Base-by-base conservation (phyloP, 495 filamentous ascomycete species). In the Daldinia childiae region DNA sequence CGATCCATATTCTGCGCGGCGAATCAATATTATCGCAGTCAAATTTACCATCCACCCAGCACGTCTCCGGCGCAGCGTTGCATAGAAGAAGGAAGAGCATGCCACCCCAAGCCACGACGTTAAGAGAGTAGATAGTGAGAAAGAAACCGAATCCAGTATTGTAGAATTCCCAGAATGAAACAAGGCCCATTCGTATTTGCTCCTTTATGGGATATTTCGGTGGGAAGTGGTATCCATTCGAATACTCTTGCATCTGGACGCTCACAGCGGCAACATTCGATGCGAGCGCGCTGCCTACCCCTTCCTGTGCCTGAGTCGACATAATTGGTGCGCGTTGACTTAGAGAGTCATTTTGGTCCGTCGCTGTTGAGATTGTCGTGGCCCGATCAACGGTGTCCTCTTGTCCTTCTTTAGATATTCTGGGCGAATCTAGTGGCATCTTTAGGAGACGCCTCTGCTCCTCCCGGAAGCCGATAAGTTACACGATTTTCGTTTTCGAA, bases 71-170 rank as follows among this genome's bases (percentile, higher is more conserved):
- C 0, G 87, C 84, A 12, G 90, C 93, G 72, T 91, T 90, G 79
- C 86, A 88, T 60, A 96, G 84, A 8, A 97, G 86, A 17, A 96
- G 83, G 82, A 97, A 94, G 19, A 96, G 82, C 93, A 97, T 96
- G 38, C 89, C 91, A 58, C 93, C 93, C 93, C 93, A 97, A 8
- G 92, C 93, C 5, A 96, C 83, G 2, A 95, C 85, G 59, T 91
- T 92, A 38, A 95, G 87, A 19, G 89, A 89, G 80, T 97, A 96
- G 45, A 96, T 77, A 2, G 87, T 90, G 50, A 93, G 83, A 66
- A 93, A 81, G 77, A 93, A 91, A 11, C 93, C 92, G 70, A 88
- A 78, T 0, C 90, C 90, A 0, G 92, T 93, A 9, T 71, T 82
- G 74, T 83, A 81, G 72, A 82, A 85, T 15, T 81, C 71, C 78